phyloP scores from a whole-genome alignment of 2,329 filamentous ascomycete species.

The Aspergillus sp. region DNA sequence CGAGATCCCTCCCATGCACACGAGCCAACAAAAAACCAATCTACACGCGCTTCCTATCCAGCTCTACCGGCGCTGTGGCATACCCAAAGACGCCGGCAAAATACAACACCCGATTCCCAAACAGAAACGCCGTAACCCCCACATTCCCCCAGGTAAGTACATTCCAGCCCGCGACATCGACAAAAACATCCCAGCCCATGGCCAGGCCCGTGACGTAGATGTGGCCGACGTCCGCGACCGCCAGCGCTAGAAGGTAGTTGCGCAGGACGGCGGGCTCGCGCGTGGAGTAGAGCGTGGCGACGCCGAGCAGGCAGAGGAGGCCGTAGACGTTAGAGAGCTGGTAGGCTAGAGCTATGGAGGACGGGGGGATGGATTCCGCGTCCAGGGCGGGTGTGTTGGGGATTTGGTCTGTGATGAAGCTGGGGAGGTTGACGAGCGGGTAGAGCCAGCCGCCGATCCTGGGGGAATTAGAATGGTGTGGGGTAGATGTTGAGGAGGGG shows the following conservation, averaged over 20 bases:
- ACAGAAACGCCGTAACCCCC: conserved; percentile 60
- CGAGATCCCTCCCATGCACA: too few species aligned
- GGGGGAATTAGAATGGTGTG: background rate
- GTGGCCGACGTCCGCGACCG: conserved; percentile 65
- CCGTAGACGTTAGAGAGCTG: conserved; percentile 71
- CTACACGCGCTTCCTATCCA: conserved; percentile 38
- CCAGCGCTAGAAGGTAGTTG: conserved; percentile 65
- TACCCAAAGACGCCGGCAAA: conserved; percentile 59
- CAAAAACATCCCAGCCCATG: conserved; percentile 55
- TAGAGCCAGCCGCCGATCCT: conserved; percentile 61
- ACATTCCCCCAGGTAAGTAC: conserved; percentile 72
- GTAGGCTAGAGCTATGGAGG: conserved; percentile 56
- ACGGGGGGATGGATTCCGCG: conserved; percentile 27
- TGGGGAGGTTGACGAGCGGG: conserved; percentile 55
- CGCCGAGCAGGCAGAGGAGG: conserved; percentile 61
- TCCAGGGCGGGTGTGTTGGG: conserved; percentile 33
- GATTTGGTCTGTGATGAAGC: conserved; percentile 64
- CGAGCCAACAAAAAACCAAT: too few species aligned
- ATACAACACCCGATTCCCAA: conserved; percentile 56
- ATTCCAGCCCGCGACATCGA: conserved; percentile 62
- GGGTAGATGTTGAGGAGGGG: conserved; percentile 1
- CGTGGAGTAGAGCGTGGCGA: conserved; percentile 63
- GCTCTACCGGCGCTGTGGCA: conserved; percentile 19
- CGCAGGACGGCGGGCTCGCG: conserved; percentile 64
- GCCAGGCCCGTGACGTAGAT: conserved; percentile 59